Base-by-base conservation (phyloP, 2,329 filamentous ascomycete species). In the Cryoendolithus antarcticus region DNA sequence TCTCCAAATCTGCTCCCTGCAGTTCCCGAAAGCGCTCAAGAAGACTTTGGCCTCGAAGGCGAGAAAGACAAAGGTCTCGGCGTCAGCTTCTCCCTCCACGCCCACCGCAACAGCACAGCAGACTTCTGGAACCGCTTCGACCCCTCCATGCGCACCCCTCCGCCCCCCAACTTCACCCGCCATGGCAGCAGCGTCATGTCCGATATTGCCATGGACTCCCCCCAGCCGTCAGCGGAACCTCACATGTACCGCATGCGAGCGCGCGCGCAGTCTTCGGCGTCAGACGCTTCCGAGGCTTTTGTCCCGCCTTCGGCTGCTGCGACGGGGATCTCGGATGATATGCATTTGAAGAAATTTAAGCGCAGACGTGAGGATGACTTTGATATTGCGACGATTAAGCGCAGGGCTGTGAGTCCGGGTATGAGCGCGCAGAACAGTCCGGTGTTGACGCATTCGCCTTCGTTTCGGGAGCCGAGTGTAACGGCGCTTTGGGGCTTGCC, bases 401-500 rank as follows among this genome's bases (percentile, higher is more conserved):
- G 89, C 10, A 76, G 89, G 32, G 89, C 89, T 15, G 89, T 96
- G 2, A 91, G 83, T 43, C 89, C 89, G 0, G 85, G 88, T 10
- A 79, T 95, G 70, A 93, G 86, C 58, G 80, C 82, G 2, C 86
- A 93, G 53, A 93, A 89, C 61, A 93, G 84, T 45, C 89, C 89
- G 1, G 71, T 94, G 29, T 74, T 89, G 42, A 67, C 70, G 50
- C 85, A 94, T 57, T 89, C 83, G 40, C 86, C 88, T 1, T 73
- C 82, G 47, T 78, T 89, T 55, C 72, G 80, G 35, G 82, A 86
- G 47, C 30, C 42, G 34, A 45, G 42, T 32, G 35, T 32, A 33
- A 44, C 15, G 47, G 80, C 1, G 88, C 40, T 82, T 81, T 80
- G 81, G 10, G 79, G 77, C 6, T 69, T 79, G 10, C 73, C 81